Base-by-base conservation (phyloP, 768 basidiomycete genomes). In the Tylopilus rubrobrunneus region DNA sequence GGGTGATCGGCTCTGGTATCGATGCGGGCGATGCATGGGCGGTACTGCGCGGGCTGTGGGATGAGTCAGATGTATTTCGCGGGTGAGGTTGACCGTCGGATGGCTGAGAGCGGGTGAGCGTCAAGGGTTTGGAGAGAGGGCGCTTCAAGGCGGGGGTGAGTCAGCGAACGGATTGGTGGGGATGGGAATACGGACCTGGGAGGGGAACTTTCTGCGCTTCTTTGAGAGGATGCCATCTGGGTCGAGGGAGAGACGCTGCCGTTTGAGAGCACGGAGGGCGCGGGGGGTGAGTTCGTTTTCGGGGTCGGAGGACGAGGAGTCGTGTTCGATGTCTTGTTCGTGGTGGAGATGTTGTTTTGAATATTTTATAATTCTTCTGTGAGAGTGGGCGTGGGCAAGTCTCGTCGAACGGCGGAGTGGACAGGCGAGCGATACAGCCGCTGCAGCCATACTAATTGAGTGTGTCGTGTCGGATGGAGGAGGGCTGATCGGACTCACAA, bases 251-350 rank as follows among this genome's bases (percentile, higher is more conserved):
- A 67, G 67, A 1, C 69, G 67, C 28, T 62, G 68, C 5, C 68
- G 68, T 28, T 69, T 69, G 62, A 69, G 67, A 0, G 68, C 68
- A 41, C 68, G 70, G 41, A 69, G 69, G 2, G 68, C 68, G 50
- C 68, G 67, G 37, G 68, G 68, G 0, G 68, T 69, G 54, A 69
- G 68, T 34, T 71, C 67, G 61, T 66, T 64, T 31, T 68, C 65
- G 27, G 55, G 58, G 58, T 66, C 65, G 6, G 52, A 53, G 7
- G 58, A 62, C 37, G 58, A 63, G 0, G 57, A 55, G 56, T 66
- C 62, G 31, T 56, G 55, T 31, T 59, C 64, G 44, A 34, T 40
- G 41, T 65, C 63, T n/a, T 52, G 58, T 44, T 64, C 60, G 1
- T n/a, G n/a, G n/a, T 25, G 25, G 2, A 19, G 29, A 28, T 37